Evolutionary conservation across 2,329 filamentous ascomycete species (phyloP).

Genomic region (Verticillium dahliae): DNA sequence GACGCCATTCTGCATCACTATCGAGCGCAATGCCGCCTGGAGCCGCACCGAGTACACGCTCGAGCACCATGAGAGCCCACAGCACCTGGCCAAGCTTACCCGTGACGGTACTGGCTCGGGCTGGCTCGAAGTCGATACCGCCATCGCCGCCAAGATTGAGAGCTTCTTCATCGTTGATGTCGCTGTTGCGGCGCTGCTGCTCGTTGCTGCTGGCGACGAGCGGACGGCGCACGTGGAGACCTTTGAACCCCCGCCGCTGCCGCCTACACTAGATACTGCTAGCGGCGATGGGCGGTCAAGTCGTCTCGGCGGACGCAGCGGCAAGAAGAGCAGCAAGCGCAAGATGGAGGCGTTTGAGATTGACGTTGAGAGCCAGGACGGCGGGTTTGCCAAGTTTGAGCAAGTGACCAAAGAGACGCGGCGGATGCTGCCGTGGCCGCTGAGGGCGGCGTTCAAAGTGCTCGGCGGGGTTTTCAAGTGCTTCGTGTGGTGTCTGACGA

Average conservation of each 20-base stretch:
- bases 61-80: conserved; percentile 56
- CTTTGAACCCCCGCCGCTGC: conserved; percentile 52
- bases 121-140: conserved; percentile 56
- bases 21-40: conserved; percentile 53
- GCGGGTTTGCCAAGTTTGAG: conserved; percentile 29
- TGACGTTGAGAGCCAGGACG: conserved; percentile 57
- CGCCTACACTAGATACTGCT: conserved; percentile 15
- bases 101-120: conserved; percentile 54
- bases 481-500: conserved; percentile 51
- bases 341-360: conserved; percentile 53
- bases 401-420: conserved; percentile 27
- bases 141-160: conserved; percentile 52
- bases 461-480: conserved; percentile 49
- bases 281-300: conserved; percentile 23
- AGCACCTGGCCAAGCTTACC: conserved; percentile 53
- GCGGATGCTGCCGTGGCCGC: conserved; percentile 43
- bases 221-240: conserved; percentile 42
- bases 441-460: conserved; percentile 43
- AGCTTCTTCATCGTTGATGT: conserved; percentile 58
- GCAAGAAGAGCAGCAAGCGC: conserved; percentile 20
- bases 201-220: conserved; percentile 53
- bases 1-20: conserved; percentile 55
- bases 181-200: conserved; percentile 51
- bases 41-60: conserved; percentile 57
- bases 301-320: conserved; percentile 15